Conservation (phyloP, 2,329 filamentous ascomycete genomes). For the Aspergillus felis region DNA sequence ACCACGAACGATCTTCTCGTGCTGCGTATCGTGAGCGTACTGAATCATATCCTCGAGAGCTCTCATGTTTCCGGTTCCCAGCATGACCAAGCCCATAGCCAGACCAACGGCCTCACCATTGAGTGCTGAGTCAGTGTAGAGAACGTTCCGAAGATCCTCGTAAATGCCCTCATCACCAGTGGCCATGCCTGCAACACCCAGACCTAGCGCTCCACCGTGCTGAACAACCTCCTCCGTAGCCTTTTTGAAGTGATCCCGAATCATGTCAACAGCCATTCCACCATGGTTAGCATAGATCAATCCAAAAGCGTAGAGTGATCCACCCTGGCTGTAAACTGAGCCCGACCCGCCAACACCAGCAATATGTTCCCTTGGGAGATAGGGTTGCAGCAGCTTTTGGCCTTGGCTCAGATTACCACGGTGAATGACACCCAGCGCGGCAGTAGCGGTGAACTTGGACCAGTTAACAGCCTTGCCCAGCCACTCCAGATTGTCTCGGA, state of each 20-base stretch:
- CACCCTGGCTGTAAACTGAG: constrained; percentile 93
- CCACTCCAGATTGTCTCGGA: constrained; percentile 97
- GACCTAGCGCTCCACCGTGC: constrained; percentile 88
- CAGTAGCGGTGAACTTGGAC: constrained; percentile 98
- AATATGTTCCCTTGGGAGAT: constrained; percentile 69
- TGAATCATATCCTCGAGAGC: constrained; percentile 95
- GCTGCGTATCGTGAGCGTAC: constrained; percentile 95
- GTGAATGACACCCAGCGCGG: constrained; percentile 93
- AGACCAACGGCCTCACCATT: constrained; percentile 96
- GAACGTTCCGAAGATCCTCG: constrained; percentile 80
- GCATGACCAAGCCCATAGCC: constrained; percentile 96
- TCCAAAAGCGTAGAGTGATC: constrained; percentile 90
- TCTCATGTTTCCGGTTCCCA: constrained; percentile 93
- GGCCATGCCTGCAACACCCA: constrained; percentile 97
- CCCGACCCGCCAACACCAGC: constrained; percentile 67
- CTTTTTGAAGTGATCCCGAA: constrained; percentile 47
- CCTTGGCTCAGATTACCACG: constrained; percentile 91
- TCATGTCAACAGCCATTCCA: constrained; percentile 64
- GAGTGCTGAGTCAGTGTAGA: constrained; percentile 91
- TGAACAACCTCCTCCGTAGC: constrained; percentile 76
- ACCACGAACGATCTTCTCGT: constrained; percentile 97
- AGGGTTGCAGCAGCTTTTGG: constrained; percentile 88
- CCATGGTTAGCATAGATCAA: constrained; percentile 97
- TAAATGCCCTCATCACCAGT: constrained; percentile 88
- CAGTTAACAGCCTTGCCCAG: constrained; percentile 97